A percentile compares a stretch with the other conserved stretches of the same genome.
phyloP scores from a whole-genome alignment of 2,329 filamentous ascomycete species.

The Penicillium concentricum region DNA sequence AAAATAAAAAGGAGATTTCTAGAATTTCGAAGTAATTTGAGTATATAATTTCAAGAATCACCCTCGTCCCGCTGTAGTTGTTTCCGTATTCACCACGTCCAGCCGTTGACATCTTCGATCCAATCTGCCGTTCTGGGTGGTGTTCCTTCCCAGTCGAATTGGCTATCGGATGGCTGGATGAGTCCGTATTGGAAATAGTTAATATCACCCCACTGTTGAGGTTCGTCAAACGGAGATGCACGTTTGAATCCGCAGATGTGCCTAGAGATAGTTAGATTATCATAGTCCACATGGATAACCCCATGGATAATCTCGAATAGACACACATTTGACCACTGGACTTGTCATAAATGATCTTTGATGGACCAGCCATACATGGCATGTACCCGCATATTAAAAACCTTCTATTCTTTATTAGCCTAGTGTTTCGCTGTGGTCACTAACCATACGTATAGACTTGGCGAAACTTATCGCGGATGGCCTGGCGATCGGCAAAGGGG shows the following conservation, averaged over 20 bases:
- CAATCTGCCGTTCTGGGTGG: slow-evolving; percentile 2
- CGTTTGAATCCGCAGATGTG: slow-evolving; percentile 3
- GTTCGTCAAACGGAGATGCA: slow-evolving; percentile 2
- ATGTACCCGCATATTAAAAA: slow-evolving; percentile 1
- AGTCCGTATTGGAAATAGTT: slow-evolving; percentile 1
- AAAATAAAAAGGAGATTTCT: too few relatives aligned
- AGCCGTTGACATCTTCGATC: slow-evolving; percentile 1
- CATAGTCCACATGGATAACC: neutral
- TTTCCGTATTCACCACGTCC: slow-evolving; percentile 4
- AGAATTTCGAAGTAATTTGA: too few relatives aligned
- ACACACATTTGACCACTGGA: slow-evolving; percentile 3
- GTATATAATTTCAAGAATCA: too few relatives aligned
- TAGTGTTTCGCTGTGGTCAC: neutral
- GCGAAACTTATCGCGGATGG: slow-evolving; percentile 6
- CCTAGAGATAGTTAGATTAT: slow-evolving; percentile 1
- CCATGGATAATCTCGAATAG: neutral
- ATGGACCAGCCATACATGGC: slow-evolving; percentile 4
- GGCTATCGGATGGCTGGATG: neutral
- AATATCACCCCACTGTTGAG: slow-evolving; percentile 1
- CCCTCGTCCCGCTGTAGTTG: neutral
- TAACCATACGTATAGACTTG: slow-evolving; percentile 2
- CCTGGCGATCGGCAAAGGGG: slow-evolving; percentile 1
- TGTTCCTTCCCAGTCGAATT: slow-evolving; percentile 2
- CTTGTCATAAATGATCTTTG: slow-evolving; percentile 4
- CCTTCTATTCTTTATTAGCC: slow-evolving; percentile 1